phyloP scores from a whole-genome alignment of 371 early-diverging fungal genomes.

The Mucor velutinosus region DNA sequence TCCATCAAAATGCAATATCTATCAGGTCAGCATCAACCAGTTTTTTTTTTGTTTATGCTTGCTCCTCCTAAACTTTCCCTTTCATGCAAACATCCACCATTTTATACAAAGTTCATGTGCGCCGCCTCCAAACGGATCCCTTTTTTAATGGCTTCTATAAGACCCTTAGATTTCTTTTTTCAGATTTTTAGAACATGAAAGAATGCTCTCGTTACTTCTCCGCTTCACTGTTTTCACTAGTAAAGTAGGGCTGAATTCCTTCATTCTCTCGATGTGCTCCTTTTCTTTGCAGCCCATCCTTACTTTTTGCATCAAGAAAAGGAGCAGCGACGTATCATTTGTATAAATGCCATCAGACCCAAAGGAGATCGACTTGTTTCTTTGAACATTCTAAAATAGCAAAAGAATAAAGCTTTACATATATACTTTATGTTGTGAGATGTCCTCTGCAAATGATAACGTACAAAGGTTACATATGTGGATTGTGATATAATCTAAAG shows the following conservation, averaged over 20 bases:
- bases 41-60: too few species aligned
- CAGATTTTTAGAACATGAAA: neutral
- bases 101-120: neutral
- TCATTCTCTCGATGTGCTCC: neutral
- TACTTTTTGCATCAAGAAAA: neutral
- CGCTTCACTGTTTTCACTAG: neutral
- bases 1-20: neutral
- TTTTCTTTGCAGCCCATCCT: neutral
- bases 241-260: neutral
- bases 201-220: neutral
- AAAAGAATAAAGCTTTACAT: too few species aligned
- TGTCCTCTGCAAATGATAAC: too few species aligned
- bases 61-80: neutral
- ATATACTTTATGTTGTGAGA: too few species aligned
- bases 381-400: too few species aligned
- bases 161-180: neutral
- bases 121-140: neutral
- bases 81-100: neutral
- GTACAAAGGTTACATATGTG: too few species aligned
- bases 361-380: too few species aligned
- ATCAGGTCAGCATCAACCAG: neutral
- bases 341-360: too few species aligned
- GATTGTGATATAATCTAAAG: too few species aligned
- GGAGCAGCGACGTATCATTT: neutral
- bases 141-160: neutral